These are phyloP conservation scores for Drosera capensis DNA, from an alignment of 148 eudicot genomes.

Conservation along the genomic window DNA sequence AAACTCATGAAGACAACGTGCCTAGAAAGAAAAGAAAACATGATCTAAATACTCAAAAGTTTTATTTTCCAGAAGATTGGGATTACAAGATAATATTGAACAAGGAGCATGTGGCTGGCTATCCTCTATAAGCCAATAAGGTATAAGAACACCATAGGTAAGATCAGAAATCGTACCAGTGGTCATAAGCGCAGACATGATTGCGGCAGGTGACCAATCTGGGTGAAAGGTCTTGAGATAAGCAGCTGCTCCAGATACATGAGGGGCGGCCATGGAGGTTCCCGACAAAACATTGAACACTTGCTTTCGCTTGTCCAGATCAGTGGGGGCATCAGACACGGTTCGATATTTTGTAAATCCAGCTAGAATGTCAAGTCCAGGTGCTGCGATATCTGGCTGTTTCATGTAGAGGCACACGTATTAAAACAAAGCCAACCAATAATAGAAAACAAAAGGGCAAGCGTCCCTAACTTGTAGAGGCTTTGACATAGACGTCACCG, in stretches of 20 bases:
- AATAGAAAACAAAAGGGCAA: too few species aligned
- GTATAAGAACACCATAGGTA: too few species aligned
- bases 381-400: constrained; percentile 52
- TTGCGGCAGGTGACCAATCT: constrained; percentile 54
- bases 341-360: too few species aligned
- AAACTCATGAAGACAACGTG: too few species aligned
- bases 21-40: too few species aligned
- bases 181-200: constrained; percentile 60
- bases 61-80: too few species aligned
- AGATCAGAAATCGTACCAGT: too few species aligned
- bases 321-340: constrained; percentile 24
- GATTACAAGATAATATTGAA: too few species aligned
- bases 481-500: background rate
- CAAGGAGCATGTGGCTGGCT: too few species aligned
- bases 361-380: constrained; percentile 57
- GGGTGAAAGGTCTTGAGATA: constrained; percentile 47
- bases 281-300: constrained; percentile 29
- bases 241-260: constrained; percentile 44
- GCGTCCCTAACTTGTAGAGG: too few species aligned
- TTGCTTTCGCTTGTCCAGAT: constrained; percentile 13
- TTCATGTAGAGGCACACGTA: background rate
- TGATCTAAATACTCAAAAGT: too few species aligned
- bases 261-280: constrained; percentile 75
- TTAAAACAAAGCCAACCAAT: background rate
- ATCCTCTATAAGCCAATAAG: too few species aligned